Evolutionary conservation across 73 alveolate genomes (phyloP).

Genomic region (Uronychia binucleata): DNA sequence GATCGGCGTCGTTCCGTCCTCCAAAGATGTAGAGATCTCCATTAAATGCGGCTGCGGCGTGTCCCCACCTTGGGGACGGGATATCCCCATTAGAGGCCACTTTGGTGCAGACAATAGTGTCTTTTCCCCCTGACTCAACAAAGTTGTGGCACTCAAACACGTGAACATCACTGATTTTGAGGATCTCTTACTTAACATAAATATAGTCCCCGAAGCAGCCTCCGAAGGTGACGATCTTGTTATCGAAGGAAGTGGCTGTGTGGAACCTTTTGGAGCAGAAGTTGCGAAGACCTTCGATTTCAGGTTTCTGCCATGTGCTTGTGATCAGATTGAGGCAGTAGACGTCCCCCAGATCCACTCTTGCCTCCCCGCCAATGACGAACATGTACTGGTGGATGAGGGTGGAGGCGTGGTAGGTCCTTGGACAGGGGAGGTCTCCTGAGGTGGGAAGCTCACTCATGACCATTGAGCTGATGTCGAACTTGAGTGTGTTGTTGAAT

Average conservation of each 20-base stretch:
- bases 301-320: slow-evolving; percentile 37
- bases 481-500: slow-evolving; percentile 47
- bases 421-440: slow-evolving; percentile 42
- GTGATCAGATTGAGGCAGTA: slow-evolving; percentile 52
- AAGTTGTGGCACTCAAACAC: slow-evolving; percentile 34
- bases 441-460: slow-evolving; percentile 8
- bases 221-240: slow-evolving; percentile 49
- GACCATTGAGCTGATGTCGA: slow-evolving; percentile 22
- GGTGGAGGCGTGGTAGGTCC: slow-evolving; percentile 72
- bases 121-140: not conserved
- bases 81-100: not conserved
- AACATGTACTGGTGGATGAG: slow-evolving; percentile 54
- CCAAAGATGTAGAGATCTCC: slow-evolving; percentile 88
- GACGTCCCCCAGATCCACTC: slow-evolving; percentile 45
- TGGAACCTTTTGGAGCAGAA: slow-evolving; percentile 59
- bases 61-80: slow-evolving; percentile 89
- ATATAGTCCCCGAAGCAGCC: slow-evolving; percentile 69
- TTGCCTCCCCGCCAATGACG: slow-evolving; percentile 69
- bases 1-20: slow-evolving; percentile 88
- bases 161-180: slow-evolving; percentile 15
- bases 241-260: slow-evolving; percentile 39
- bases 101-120: not conserved
- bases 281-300: slow-evolving; percentile 3
- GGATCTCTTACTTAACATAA: slow-evolving; percentile 16
- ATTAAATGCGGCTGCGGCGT: slow-evolving; percentile 75